These are phyloP conservation scores for Sechiopsis laciniata DNA, from an alignment of 306 rosid species.

Conservation along the genomic window DNA sequence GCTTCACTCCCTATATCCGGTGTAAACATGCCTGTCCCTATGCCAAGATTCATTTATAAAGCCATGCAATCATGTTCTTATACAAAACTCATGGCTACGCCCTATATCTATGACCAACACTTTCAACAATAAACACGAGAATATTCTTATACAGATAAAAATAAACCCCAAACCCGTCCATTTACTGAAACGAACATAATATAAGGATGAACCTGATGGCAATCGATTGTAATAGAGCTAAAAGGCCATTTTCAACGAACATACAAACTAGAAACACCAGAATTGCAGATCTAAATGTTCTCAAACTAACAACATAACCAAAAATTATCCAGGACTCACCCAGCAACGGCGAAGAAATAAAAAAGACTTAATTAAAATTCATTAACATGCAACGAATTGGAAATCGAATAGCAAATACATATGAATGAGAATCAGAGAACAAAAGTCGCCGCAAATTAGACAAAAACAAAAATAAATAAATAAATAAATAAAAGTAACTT, in stretches of 20 bases:
- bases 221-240: constrained; percentile 6
- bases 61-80: constrained; percentile 7
- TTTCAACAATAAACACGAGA: background rate
- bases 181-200: background rate
- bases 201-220: constrained; percentile 24
- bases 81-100: background rate
- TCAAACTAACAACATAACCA: background rate
- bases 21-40: no score
- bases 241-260: background rate
- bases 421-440: constrained; percentile 21
- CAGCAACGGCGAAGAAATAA: background rate
- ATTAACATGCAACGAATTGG: constrained; percentile 28
- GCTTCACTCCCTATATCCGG: no score
- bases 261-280: background rate
- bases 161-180: constrained; percentile 25
- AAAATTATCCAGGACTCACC: background rate
- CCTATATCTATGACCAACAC: constrained; percentile 9
- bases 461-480: background rate
- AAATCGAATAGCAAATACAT: constrained; percentile 25
- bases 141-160: background rate
- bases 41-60: constrained; percentile 8
- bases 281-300: background rate
- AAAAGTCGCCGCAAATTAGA: background rate
- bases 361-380: constrained; percentile 30
- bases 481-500: background rate